Conservation (phyloP, 2,329 filamentous ascomycete species). For the Penicillium sp. region DNA sequence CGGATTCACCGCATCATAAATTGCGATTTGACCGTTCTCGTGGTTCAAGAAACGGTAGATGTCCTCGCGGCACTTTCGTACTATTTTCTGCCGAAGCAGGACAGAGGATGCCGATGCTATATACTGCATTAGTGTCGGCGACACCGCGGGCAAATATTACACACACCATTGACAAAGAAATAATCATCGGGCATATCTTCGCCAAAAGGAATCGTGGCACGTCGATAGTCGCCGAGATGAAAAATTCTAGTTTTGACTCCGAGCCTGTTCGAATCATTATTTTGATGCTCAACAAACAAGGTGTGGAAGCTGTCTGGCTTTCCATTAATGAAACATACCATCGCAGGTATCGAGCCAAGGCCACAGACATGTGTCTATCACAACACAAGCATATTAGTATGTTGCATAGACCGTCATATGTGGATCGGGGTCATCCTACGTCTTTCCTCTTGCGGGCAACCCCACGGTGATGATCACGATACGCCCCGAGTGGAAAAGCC, state of each 20-base stretch:
- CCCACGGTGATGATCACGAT: conserved; percentile 98
- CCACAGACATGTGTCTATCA: conserved; percentile 85
- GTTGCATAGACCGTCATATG: not conserved
- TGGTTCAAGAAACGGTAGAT: conserved; percentile 96
- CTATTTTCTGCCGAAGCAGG: conserved; percentile 92
- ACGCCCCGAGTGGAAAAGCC: conserved; percentile 93
- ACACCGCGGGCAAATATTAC: not conserved
- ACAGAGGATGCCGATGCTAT: conserved; percentile 80
- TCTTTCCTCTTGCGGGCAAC: conserved; percentile 92
- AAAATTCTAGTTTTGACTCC: conserved; percentile 98
- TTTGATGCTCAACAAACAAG: conserved; percentile 1
- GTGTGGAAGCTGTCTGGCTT: not conserved
- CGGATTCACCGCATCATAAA: conserved; percentile 97
- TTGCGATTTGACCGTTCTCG: conserved; percentile 96
- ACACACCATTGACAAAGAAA: conserved; percentile 82
- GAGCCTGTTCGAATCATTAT: conserved; percentile 60
- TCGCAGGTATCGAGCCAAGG: conserved; percentile 87
- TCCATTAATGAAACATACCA: conserved; percentile 61
- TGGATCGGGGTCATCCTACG: conserved; percentile 58
- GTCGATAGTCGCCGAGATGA: conserved; percentile 92
- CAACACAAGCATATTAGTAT: conserved; percentile 13
- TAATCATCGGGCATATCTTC: conserved; percentile 93
- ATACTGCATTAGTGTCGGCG: conserved; percentile 23
- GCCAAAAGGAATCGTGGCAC: conserved; percentile 82
- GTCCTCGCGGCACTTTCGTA: conserved; percentile 96